Conservation (phyloP, 805 yeast genomes). For the Metschnikowia lachancei region DNA sequence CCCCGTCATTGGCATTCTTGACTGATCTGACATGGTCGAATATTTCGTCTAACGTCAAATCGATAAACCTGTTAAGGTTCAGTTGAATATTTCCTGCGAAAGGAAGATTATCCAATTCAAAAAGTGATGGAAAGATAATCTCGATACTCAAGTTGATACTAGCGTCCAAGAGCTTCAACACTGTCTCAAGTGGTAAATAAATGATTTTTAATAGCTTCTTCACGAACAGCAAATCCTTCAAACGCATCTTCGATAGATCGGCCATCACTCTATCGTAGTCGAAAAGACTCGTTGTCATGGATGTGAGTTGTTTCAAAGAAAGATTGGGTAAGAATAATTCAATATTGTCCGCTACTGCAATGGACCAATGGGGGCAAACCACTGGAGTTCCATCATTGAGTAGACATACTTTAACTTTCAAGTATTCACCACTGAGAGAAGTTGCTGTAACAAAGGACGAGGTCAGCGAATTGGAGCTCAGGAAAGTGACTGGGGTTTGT, state of each 20-base stretch:
- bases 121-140: slow-evolving; percentile 68
- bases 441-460: slow-evolving; percentile 87
- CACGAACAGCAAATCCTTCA: slow-evolving; percentile 38
- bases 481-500: slow-evolving; percentile 9
- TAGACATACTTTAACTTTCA: slow-evolving; percentile 64
- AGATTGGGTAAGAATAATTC: slow-evolving; percentile 62
- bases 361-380: slow-evolving; percentile 66
- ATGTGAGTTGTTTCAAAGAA: slow-evolving; percentile 43
- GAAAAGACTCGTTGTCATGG: slow-evolving; percentile 39
- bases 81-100: slow-evolving; percentile 42
- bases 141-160: slow-evolving; percentile 70
- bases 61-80: slow-evolving; percentile 73
- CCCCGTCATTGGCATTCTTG: slow-evolving; percentile 20
- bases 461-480: slow-evolving; percentile 20
- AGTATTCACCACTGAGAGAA: slow-evolving; percentile 78
- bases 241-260: slow-evolving; percentile 38
- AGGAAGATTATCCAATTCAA: slow-evolving; percentile 38
- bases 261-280: slow-evolving; percentile 40
- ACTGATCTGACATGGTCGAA: slow-evolving; percentile 69
- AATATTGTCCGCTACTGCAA: slow-evolving; percentile 50
- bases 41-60: slow-evolving; percentile 63
- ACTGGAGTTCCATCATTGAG: slow-evolving; percentile 84
- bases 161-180: slow-evolving; percentile 55
- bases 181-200: slow-evolving; percentile 57
- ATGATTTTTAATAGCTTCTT: slow-evolving; percentile 45